Evolutionary conservation across 2,329 filamentous ascomycete genomes (phyloP).

Genomic region (Talaromyces funiculosus): DNA sequence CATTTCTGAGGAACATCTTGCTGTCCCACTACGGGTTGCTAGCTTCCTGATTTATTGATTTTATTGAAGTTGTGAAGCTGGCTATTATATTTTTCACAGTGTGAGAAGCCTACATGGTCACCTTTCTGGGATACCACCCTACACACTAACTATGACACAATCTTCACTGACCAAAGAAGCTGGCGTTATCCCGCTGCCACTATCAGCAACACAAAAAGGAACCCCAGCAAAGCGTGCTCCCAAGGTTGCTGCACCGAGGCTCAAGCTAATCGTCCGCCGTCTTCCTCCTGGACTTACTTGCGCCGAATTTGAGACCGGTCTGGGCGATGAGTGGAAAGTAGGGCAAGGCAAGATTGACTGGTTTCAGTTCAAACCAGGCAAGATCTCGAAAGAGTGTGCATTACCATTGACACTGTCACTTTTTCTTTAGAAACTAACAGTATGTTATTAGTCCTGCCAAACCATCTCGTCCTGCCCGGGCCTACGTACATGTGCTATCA

Average conservation of each 20-base stretch:
- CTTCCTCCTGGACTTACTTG: conserved; percentile 81
- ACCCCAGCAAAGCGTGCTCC: conserved; percentile 40
- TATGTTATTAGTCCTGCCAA: conserved; percentile 63
- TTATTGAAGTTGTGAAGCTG: not conserved
- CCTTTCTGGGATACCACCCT: not conserved
- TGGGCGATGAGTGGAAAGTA: conserved; percentile 75
- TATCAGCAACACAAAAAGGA: conserved; percentile 41
- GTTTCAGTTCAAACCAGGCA: conserved; percentile 66
- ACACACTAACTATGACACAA: not conserved
- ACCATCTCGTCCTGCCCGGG: conserved; percentile 71
- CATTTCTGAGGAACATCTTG: not conserved
- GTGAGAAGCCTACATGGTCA: not conserved
- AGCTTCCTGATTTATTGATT: not conserved
- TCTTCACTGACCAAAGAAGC: conserved; percentile 34
- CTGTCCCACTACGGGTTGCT: not conserved
- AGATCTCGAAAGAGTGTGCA: conserved; percentile 75
- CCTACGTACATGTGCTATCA: conserved; percentile 75
- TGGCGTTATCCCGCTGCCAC: conserved; percentile 50
- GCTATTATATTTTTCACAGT: not conserved
- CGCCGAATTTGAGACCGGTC: conserved; percentile 63
- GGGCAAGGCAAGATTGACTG: conserved; percentile 82
- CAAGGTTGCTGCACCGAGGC: conserved; percentile 52
- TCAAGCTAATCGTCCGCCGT: conserved; percentile 80
- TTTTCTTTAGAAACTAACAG: not conserved
- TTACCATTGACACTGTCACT: not conserved